Conservation (phyloP, 257 asterid genomes). For the Nicotiana tabacum region DNA sequence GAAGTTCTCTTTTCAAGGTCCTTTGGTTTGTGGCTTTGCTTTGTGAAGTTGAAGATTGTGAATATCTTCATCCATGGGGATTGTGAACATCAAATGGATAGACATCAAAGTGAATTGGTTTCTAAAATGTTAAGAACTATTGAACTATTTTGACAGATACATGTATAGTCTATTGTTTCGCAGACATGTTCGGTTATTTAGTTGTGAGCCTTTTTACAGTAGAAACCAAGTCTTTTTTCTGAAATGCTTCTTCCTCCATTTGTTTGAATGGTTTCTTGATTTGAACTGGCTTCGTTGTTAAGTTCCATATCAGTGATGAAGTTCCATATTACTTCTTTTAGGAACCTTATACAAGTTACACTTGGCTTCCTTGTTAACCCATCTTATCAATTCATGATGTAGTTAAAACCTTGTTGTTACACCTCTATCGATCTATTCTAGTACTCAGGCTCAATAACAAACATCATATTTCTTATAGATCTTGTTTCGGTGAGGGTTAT, state of each 20-base stretch:
- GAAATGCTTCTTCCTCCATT: neutral
- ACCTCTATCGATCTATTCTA: neutral
- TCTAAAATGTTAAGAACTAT: too few species aligned
- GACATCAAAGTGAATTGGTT: too few species aligned
- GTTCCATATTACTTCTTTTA: neutral
- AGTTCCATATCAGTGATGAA: too few species aligned
- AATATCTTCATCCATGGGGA: neutral
- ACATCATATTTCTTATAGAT: neutral
- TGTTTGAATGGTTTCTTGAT: neutral
- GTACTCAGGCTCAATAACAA: neutral
- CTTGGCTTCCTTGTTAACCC: neutral
- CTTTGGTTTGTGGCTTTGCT: too few species aligned
- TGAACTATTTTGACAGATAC: too few species aligned
- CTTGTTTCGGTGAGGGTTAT: neutral
- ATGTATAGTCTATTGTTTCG: neutral
- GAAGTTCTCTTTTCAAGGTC: neutral
- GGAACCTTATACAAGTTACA: neutral
- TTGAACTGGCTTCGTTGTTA: neutral
- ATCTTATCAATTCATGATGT: neutral
- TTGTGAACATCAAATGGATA: neutral
- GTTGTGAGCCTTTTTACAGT: neutral
- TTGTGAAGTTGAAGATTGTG: neutral
- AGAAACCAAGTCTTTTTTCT: neutral
- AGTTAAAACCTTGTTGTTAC: neutral
- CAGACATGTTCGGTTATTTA: neutral